Evolutionary conservation across 768 basidiomycete species (phyloP), one percentile per base, ranked within the genome.

Genomic region (Serendipita sp.): DNA sequence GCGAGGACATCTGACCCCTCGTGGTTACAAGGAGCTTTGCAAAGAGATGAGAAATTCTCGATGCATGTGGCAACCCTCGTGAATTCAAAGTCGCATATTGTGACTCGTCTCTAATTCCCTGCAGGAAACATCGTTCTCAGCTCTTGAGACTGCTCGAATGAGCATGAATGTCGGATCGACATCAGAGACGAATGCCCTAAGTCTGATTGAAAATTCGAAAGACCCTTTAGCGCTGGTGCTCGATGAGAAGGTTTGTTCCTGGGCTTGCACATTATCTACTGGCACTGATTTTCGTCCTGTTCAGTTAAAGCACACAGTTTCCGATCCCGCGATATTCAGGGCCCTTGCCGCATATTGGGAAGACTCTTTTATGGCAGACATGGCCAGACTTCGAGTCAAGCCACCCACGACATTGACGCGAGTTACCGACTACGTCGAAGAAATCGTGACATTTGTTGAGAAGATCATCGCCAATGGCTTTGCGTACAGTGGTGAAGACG

Each of bases 341-440:
- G 78, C 82, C 16, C 78, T 94, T 9, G 84, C 95, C 1, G 80
- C 87, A 5, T 83, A 84, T 70, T 97, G 93, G 93, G 96, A 98
- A 73, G 75, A 75, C 33, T 80, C 83, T 62, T 99, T 93, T 76
- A 92, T 95, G 76, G 76, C 82, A 31, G 93, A 97, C 69, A 99
- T 99, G 96, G 74, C 76, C 16, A 82, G 85, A n/a, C 80, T 99
- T 17, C 81, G 81, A 65, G 88, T 98, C 42, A 83, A 86, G 63
- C 82, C 86, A 22, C 93, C 96, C 17, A 91, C 95, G 71, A 90
- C 83, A 3, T 73, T 97, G 61, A 98, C 96, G 0, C 85, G 95
- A 43, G 96, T 98, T 3, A 94, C 94, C 1, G 96, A 98, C 73
- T 99, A 92, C 72, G 86, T 99, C 5, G 90, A 93, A 2, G 94